These are phyloP conservation scores for Sporothrix curviconia DNA, from an alignment of 2,329 filamentous ascomycete species.

Conservation along the genomic window DNA sequence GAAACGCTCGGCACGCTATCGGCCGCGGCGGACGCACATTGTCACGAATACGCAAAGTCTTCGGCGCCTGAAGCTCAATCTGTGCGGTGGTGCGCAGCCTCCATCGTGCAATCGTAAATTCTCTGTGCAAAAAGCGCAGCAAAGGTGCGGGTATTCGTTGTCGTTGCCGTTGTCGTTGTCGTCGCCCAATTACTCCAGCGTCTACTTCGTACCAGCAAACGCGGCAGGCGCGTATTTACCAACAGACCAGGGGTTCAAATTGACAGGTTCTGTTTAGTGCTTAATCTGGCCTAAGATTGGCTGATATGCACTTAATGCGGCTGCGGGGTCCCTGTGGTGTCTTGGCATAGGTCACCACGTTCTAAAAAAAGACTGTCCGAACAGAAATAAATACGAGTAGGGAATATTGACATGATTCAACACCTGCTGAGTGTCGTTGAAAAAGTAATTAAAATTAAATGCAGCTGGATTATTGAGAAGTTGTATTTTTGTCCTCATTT, in stretches of 20 bases:
- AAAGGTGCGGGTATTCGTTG: too few relatives aligned
- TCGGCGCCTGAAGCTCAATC: constrained; percentile 72
- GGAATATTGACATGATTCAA: too few relatives aligned
- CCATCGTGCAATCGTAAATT: constrained; percentile 23
- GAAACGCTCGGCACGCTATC: constrained; percentile 63
- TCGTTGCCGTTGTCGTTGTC: too few relatives aligned
- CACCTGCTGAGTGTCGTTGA: too few relatives aligned
- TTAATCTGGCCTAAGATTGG: background rate
- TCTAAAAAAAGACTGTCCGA: too few relatives aligned
- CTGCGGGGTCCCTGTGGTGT: background rate
- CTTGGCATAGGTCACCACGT: background rate
- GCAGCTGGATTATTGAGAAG: too few relatives aligned
- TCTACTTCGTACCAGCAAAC: too few relatives aligned
- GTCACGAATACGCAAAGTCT: constrained; percentile 63
- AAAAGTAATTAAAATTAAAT: too few relatives aligned
- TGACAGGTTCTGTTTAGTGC: background rate
- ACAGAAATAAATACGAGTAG: too few relatives aligned
- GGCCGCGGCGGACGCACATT: constrained; percentile 63
- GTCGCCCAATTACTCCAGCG: background rate
- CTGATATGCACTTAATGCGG: background rate
- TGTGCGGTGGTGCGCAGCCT: constrained; percentile 52
- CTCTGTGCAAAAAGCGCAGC: background rate
- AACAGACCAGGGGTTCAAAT: background rate
- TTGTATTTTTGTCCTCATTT: too few relatives aligned
- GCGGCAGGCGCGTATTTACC: background rate